phyloP scores from a whole-genome alignment of 176 grass and related monocot species.

The Cymbopogon citratus region DNA sequence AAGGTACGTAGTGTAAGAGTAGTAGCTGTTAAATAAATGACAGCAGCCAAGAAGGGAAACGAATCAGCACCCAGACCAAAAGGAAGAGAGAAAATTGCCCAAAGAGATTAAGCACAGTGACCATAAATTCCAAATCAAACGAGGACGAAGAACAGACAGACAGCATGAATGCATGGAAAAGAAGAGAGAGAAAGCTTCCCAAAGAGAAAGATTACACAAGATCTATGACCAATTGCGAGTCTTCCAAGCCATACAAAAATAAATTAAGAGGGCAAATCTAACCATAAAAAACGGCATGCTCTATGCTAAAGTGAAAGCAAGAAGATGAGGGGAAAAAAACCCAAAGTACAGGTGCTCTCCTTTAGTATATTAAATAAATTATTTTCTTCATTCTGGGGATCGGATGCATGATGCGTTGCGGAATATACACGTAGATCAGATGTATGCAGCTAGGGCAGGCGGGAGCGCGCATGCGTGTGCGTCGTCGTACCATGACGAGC shows the following conservation, averaged over 20 bases:
- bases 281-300: background rate
- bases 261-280: background rate
- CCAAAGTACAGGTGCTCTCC: background rate
- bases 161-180: background rate
- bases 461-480: background rate
- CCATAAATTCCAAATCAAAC: background rate
- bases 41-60: background rate
- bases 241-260: background rate
- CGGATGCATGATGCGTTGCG: background rate
- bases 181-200: background rate
- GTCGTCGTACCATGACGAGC: slow-evolving; percentile 49
- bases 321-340: background rate
- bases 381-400: background rate
- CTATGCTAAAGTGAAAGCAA: background rate
- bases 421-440: background rate
- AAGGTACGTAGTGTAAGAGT: background rate
- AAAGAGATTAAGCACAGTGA: background rate
- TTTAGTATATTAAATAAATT: background rate
- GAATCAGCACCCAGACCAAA: background rate
- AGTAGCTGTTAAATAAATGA: background rate
- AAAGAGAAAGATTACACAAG: background rate
- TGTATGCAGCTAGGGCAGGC: background rate
- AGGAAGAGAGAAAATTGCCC: background rate
- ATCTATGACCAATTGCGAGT: background rate
- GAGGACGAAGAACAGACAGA: slow-evolving; percentile 4